Evolutionary conservation across 768 basidiomycete species (phyloP), one percentile per base, ranked within the genome.

Genomic region (Mrakia gelida): DNA sequence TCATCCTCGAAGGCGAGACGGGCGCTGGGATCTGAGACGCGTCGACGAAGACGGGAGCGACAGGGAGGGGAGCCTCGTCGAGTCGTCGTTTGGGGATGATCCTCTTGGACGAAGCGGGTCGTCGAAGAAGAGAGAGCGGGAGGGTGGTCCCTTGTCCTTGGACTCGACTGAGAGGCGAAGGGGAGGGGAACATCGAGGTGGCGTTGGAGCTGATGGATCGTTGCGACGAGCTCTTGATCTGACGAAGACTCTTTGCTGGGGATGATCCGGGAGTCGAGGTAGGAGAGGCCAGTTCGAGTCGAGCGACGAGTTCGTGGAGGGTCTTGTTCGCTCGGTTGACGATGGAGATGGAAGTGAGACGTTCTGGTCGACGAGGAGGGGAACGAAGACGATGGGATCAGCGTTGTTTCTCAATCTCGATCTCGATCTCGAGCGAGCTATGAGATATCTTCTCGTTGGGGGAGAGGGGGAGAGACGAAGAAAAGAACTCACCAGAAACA

Each of bases 301-400:
- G 49, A 28, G 75, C 75, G 63, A 75, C 63, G 45, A 75, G 75
- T 30, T 75, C 75, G 49, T 67, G 75, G 43, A 75, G 49, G 15
- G 75, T 75, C 10, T 65, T 43, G 63, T 75, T 75, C 52, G 75
- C 75, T 30, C 63, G 63, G 49, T 67, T 75, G 75, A 75, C 65
- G 63, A 75, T 65, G 21, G 62, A 65, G 30, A 75, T 63, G 3
- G 75, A 75, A n/a, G 28, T 52, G 43, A 70, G 67, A 43, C 41
- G 67, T 11, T 70, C 67, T 70, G 23, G 0, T 16, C 18, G 41
- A 23, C 18, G 43, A 41, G 21, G 23, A 45, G 5, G 13, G 23
- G 15, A 43, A 26, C 3, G 5, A 10, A 26, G n/a, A n/a, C n/a
- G n/a, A n/a, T n/a, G n/a, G n/a, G n/a, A n/a, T n/a, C n/a, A n/a